Evolutionary conservation across 306 rosid species (phyloP).

Genomic region (Chamaecrista fasciculata): DNA sequence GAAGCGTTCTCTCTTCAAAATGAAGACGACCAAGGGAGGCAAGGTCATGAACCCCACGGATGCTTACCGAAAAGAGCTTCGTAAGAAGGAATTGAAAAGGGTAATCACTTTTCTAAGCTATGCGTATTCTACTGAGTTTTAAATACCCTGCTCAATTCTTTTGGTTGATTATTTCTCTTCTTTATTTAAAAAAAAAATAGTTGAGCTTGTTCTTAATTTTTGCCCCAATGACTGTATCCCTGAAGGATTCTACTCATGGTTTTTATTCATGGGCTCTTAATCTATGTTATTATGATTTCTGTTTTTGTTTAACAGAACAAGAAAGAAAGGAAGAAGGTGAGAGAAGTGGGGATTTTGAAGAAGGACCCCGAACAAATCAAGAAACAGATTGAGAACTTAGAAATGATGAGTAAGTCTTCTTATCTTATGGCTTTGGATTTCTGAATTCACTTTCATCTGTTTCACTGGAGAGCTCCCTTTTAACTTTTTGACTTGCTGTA

Average conservation of each 20-base stretch:
- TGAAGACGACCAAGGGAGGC: conserved; percentile 86
- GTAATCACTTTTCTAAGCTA: conserved; percentile 27
- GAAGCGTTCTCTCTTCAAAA: conserved; percentile 29
- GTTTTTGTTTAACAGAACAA: conserved; percentile 59
- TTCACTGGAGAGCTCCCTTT: not conserved
- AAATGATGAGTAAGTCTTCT: conserved; percentile 77
- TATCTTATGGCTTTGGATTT: not conserved
- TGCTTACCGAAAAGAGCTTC: conserved; percentile 73
- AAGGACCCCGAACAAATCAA: conserved; percentile 83
- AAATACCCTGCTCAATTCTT: not conserved
- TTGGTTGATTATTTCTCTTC: not conserved
- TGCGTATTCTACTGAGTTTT: not conserved
- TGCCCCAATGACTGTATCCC: conserved; percentile 22
- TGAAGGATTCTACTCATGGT: not conserved
- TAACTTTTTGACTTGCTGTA: not conserved
- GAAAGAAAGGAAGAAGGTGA: conserved; percentile 96
- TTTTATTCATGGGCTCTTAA: not conserved
- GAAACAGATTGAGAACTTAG: conserved; percentile 93
- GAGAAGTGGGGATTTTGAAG: conserved; percentile 99
- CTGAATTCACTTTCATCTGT: not conserved
- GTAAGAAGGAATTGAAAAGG: conserved; percentile 76
- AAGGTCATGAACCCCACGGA: conserved; percentile 84
- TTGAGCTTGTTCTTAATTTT: not conserved
- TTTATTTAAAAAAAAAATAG: not conserved
- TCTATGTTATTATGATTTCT: conserved; percentile 19